Percentiles rank a stretch among this genome's conserved stretches.
These are phyloP conservation scores for Fusarium duplospermum DNA, from an alignment of 2,329 filamentous ascomycete species.

Conservation along the genomic window DNA sequence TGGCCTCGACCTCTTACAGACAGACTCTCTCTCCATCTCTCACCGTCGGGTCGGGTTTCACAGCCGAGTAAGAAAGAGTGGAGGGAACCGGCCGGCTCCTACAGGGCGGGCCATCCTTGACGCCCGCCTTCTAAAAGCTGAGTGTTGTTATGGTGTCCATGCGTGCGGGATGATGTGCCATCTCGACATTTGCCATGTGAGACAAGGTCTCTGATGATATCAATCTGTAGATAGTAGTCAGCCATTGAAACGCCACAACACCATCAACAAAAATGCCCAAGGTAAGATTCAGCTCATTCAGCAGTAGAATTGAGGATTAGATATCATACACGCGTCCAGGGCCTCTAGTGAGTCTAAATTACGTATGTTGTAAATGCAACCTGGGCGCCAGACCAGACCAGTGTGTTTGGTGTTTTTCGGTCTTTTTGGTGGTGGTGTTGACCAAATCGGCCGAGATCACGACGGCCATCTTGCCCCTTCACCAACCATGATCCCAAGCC, in stretches of 20 bases:
- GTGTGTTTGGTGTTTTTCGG: slow-evolving; percentile 1
- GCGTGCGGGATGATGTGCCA: not conserved
- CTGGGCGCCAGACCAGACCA: not conserved
- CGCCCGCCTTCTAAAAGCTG: not conserved
- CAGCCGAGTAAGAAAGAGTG: slow-evolving; percentile 1
- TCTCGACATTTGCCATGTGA: slow-evolving; percentile 7
- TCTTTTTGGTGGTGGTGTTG: not conserved
- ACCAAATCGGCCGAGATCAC: slow-evolving; percentile 17
- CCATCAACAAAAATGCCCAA: not conserved
- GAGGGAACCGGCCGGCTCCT: slow-evolving; percentile 11
- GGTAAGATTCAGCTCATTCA: slow-evolving; percentile 14
- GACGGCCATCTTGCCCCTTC: slow-evolving; percentile 4
- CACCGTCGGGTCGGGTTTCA: slow-evolving; percentile 3
- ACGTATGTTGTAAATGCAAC: slow-evolving; percentile 30
- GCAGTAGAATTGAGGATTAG: slow-evolving; percentile 34
- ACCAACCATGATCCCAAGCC: slow-evolving; percentile 9
- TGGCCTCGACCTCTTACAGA: not conserved
- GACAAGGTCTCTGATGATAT: not conserved
- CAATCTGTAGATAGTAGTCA: not conserved
- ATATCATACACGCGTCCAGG: slow-evolving; percentile 43
- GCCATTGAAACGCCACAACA: not conserved
- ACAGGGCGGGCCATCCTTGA: not conserved
- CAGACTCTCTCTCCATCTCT: not conserved
- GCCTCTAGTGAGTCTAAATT: slow-evolving; percentile 38
- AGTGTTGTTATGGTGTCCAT: not conserved